phyloP scores from a whole-genome alignment of 2,329 filamentous ascomycete species.

The Xylaria sp. region DNA sequence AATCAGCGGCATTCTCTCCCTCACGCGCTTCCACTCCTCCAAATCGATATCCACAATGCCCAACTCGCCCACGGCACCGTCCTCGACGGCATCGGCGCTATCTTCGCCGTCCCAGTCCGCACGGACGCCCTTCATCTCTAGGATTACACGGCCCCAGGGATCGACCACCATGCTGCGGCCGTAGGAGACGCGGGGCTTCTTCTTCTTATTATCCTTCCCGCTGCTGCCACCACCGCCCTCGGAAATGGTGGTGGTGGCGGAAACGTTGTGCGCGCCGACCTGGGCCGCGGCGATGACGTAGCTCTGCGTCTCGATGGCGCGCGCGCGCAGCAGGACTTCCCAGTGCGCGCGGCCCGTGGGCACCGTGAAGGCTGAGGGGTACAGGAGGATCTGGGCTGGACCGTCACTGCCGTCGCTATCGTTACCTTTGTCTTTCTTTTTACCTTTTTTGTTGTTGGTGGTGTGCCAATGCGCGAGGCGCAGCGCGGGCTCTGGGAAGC shows the following conservation, averaged over 20 bases:
- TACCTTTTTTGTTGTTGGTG: no score
- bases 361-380: slow-evolving; percentile 90
- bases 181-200: slow-evolving; percentile 75
- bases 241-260: not conserved
- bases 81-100: slow-evolving; percentile 45
- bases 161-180: slow-evolving; percentile 87
- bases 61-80: slow-evolving; percentile 58
- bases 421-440: not conserved
- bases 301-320: slow-evolving; percentile 89
- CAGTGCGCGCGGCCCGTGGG: slow-evolving; percentile 88
- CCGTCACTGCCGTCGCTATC: not conserved
- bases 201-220: slow-evolving; percentile 49
- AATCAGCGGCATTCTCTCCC: slow-evolving; percentile 64
- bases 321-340: slow-evolving; percentile 79
- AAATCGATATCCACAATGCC: slow-evolving; percentile 67
- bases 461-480: slow-evolving; percentile 64
- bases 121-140: slow-evolving; percentile 67
- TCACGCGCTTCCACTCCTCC: slow-evolving; percentile 58
- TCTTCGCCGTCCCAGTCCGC: slow-evolving; percentile 54
- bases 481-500: slow-evolving; percentile 81
- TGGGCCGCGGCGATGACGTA: slow-evolving; percentile 91
- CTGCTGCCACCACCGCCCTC: slow-evolving; percentile 1
- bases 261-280: slow-evolving; percentile 72
- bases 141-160: slow-evolving; percentile 84
- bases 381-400: slow-evolving; percentile 80